These are phyloP conservation scores for Acacia acuminata DNA, from an alignment of 306 rosid genomes.

Conservation along the genomic window DNA sequence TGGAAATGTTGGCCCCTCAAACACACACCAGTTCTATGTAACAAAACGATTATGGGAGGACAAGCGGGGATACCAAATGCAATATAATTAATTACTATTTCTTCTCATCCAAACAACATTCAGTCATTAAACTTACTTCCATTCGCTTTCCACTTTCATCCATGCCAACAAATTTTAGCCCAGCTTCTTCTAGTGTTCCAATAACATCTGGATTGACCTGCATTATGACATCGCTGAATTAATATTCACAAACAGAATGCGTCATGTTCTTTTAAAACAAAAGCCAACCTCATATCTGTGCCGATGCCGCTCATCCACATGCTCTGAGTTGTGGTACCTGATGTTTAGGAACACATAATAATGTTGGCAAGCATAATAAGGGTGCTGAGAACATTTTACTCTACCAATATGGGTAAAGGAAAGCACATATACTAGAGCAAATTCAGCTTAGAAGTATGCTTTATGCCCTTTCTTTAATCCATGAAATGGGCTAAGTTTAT, in stretches of 20 bases:
- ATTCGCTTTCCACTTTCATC: slow-evolving; percentile 95
- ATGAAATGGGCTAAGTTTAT: slow-evolving; percentile 13
- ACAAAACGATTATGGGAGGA: not conserved
- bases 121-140: slow-evolving; percentile 67
- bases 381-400: slow-evolving; percentile 21
- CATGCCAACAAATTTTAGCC: slow-evolving; percentile 88
- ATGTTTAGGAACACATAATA: slow-evolving; percentile 27
- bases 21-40: not conserved
- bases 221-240: slow-evolving; percentile 33
- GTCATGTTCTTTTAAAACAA: slow-evolving; percentile 1
- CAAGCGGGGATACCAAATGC: not conserved
- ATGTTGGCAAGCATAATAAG: slow-evolving; percentile 25
- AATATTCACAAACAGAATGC: slow-evolving; percentile 22
- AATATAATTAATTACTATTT: not conserved
- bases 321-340: slow-evolving; percentile 79
- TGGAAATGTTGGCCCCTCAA: not conserved
- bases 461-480: not conserved
- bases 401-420: not conserved
- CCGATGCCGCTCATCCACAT: slow-evolving; percentile 93
- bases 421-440: not conserved
- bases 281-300: slow-evolving; percentile 92
- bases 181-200: slow-evolving; percentile 75
- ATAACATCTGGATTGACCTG: slow-evolving; percentile 92
- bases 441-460: not conserved
- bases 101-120: slow-evolving; percentile 25